Evolutionary conservation across 208 protist genomes (phyloP).

Genomic region (Crithidia mellificae): DNA sequence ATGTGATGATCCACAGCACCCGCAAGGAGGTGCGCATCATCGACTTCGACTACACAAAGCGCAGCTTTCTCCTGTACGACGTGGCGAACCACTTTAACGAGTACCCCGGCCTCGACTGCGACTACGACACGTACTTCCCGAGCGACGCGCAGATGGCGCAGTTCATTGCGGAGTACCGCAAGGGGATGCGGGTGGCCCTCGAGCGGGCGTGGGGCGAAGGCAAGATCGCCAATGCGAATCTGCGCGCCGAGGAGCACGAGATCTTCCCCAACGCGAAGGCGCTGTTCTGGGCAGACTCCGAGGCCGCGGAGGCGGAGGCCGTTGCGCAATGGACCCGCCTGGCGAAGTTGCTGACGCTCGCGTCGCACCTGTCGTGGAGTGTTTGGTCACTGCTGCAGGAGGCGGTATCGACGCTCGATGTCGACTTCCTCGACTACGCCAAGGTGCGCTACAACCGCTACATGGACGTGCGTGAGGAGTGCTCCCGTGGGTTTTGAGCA

Average conservation of each 20-base stretch:
- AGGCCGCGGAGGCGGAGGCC: slow-evolving; percentile 36
- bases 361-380: slow-evolving; percentile 82
- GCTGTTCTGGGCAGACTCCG: slow-evolving; percentile 47
- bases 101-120: slow-evolving; percentile 88
- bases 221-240: not conserved
- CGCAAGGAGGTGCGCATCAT: slow-evolving; percentile 79
- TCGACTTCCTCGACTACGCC: slow-evolving; percentile 88
- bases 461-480: slow-evolving; percentile 59
- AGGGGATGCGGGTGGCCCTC: slow-evolving; percentile 60
- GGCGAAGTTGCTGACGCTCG: slow-evolving; percentile 80
- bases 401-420: slow-evolving; percentile 80
- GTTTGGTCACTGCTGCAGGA: slow-evolving; percentile 90
- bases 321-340: slow-evolving; percentile 51
- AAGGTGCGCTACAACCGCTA: slow-evolving; percentile 68
- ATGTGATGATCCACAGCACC: slow-evolving; percentile 77
- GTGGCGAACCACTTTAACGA: slow-evolving; percentile 94
- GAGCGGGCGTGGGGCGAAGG: slow-evolving; percentile 24
- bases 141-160: slow-evolving; percentile 60
- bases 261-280: slow-evolving; percentile 53
- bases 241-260: slow-evolving; percentile 21
- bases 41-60: slow-evolving; percentile 93
- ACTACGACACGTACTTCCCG: slow-evolving; percentile 85
- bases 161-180: slow-evolving; percentile 79
- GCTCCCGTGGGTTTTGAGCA: slow-evolving; percentile 26
- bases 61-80: slow-evolving; percentile 89